Evolutionary conservation across 768 basidiomycete species (phyloP).

Genomic region (Pleurotus tuoliensis): DNA sequence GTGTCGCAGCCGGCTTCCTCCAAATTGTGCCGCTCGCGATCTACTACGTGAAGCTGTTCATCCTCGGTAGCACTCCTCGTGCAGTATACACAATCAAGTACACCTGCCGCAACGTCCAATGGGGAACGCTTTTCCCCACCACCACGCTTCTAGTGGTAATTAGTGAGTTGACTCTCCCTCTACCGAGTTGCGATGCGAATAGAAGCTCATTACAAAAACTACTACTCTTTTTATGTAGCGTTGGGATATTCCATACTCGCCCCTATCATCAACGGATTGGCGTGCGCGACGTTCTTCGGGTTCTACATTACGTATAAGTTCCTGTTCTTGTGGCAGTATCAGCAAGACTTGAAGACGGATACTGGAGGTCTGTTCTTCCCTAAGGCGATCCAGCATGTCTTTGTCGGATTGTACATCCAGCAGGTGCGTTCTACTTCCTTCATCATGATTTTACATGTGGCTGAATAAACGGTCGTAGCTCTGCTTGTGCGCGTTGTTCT

Average conservation of each 20-base stretch:
- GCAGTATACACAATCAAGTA: conserved; percentile 84
- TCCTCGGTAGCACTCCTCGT: conserved; percentile 87
- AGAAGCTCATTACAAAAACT: too few relatives aligned
- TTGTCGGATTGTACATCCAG: conserved; percentile 91
- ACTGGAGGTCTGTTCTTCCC: conserved; percentile 97
- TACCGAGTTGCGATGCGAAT: neutral
- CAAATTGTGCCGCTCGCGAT: conserved; percentile 69
- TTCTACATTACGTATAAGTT: conserved; percentile 87
- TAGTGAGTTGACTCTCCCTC: conserved; percentile 39
- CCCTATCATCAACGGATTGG: conserved; percentile 91
- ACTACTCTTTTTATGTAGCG: conserved; percentile 29
- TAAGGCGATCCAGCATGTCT: conserved; percentile 88
- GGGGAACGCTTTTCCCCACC: conserved; percentile 72
- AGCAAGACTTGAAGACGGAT: conserved; percentile 64
- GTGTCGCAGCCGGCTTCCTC: conserved; percentile 76
- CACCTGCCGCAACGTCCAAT: conserved; percentile 57
- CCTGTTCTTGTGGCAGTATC: conserved; percentile 76
- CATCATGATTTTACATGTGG: neutral
- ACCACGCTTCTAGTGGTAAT: conserved; percentile 83
- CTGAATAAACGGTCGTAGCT: conserved; percentile 24
- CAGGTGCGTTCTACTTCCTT: conserved; percentile 31
- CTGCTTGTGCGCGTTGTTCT: conserved; percentile 85
- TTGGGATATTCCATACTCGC: conserved; percentile 85
- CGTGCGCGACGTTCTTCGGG: conserved; percentile 74
- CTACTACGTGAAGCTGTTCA: conserved; percentile 87